phyloP scores from a whole-genome alignment of 192 early-diverging fungal genomes.

The Backusella macrospora region DNA sequence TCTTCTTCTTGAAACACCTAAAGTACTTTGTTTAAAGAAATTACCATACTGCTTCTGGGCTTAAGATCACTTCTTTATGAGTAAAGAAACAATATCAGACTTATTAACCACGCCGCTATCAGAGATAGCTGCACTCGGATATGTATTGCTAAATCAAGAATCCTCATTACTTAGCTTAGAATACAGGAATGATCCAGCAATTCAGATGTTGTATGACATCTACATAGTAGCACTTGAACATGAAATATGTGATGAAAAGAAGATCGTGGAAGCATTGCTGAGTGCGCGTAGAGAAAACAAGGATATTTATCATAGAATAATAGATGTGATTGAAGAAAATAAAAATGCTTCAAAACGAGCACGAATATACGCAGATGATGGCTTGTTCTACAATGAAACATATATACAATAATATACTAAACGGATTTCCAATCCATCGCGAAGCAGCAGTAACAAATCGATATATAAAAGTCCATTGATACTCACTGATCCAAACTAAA shows the following conservation, averaged over 20 bases:
- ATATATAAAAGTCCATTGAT: conserved; percentile 9
- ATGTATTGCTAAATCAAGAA: conserved; percentile 20
- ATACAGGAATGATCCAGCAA: conserved; percentile 11
- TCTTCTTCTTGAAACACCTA: background rate
- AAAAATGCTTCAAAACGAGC: conserved; percentile 1
- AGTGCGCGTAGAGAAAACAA: background rate
- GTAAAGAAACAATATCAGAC: background rate
- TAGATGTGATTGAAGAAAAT: conserved; percentile 6
- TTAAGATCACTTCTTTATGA: conserved; percentile 12
- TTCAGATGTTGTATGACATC: conserved; percentile 7
- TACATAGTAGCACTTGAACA: conserved; percentile 15
- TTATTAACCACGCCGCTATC: background rate
- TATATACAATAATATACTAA: conserved; percentile 12
- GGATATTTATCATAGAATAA: conserved; percentile 11
- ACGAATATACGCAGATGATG: conserved; percentile 7
- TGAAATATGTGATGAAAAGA: conserved; percentile 10
- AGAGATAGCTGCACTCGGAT: conserved; percentile 12
- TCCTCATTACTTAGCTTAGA: conserved; percentile 13
- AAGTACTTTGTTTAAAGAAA: background rate
- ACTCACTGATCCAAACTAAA: conserved; percentile 6
- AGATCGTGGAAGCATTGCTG: conserved; percentile 5
- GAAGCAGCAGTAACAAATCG: conserved; percentile 2
- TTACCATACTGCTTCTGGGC: conserved; percentile 10
- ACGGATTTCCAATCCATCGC: background rate
- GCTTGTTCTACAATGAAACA: conserved; percentile 8